phyloP scores from a whole-genome alignment of 2,329 filamentous ascomycete genomes.

The Fusarium anguioides region DNA sequence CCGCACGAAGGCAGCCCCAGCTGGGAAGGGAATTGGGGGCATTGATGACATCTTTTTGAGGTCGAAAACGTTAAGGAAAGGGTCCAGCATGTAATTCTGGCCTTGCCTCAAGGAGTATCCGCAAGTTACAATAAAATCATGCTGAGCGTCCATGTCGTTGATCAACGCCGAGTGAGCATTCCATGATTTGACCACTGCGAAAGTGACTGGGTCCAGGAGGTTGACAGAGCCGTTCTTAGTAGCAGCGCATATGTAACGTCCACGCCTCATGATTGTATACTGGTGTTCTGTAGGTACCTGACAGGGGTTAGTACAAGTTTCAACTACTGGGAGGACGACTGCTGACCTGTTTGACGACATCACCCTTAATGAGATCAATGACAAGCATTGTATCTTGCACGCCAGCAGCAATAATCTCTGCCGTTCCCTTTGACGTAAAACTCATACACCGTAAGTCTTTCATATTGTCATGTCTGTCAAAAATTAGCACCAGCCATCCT shows the following conservation, averaged over 20 bases:
- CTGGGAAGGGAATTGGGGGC: constrained; percentile 90
- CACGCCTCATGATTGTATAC: constrained; percentile 93
- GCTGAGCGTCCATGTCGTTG: constrained; percentile 97
- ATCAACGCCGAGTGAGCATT: constrained; percentile 89
- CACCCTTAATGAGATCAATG: constrained; percentile 75
- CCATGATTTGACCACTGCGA: constrained; percentile 86
- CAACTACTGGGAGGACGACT: background rate
- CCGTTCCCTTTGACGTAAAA: constrained; percentile 86
- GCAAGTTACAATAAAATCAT: constrained; percentile 95
- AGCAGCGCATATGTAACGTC: constrained; percentile 90
- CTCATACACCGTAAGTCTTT: constrained; percentile 92
- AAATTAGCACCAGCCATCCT: constrained; percentile 31
- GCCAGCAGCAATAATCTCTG: constrained; percentile 87
- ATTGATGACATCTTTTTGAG: constrained; percentile 89
- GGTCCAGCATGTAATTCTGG: constrained; percentile 83
- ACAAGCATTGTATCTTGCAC: constrained; percentile 88
- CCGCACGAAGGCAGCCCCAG: constrained; percentile 91
- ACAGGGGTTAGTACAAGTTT: constrained; percentile 45
- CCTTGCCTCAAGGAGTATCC: constrained; percentile 86
- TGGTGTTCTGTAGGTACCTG: constrained; percentile 77
- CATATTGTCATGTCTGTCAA: constrained; percentile 76
- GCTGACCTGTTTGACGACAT: constrained; percentile 72
- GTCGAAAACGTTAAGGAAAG: constrained; percentile 95
- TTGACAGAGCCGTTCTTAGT: constrained; percentile 85
- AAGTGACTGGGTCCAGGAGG: constrained; percentile 82